Evolutionary conservation across 495 filamentous ascomycete species (phyloP).

Genomic region (Xylaria telfairii): DNA sequence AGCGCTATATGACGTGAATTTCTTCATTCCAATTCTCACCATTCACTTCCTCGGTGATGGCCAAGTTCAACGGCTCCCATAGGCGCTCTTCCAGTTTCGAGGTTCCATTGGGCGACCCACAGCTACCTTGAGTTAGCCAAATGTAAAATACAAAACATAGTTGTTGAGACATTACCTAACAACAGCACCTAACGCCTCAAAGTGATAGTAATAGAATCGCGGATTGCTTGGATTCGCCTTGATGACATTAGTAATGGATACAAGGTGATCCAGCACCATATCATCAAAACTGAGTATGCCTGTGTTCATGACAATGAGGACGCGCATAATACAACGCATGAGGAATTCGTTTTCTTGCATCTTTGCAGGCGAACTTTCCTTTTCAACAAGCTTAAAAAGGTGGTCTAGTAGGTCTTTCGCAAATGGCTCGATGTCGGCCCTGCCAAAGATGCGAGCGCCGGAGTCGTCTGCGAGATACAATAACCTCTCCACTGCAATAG

Average conservation of each 20-base stretch:
- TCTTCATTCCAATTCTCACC: slow-evolving; percentile 53
- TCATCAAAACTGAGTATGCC: slow-evolving; percentile 72
- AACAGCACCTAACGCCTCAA: slow-evolving; percentile 94
- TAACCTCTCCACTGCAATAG: slow-evolving; percentile 89
- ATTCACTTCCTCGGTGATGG: slow-evolving; percentile 80
- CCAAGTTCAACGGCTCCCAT: slow-evolving; percentile 74
- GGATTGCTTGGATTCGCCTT: slow-evolving; percentile 95
- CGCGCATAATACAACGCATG: slow-evolving; percentile 97
- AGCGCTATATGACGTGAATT: slow-evolving; percentile 21
- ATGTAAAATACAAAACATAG: neutral
- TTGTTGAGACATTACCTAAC: slow-evolving; percentile 62
- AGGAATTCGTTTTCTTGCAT: slow-evolving; percentile 98
- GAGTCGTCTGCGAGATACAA: slow-evolving; percentile 78
- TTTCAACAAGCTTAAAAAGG: slow-evolving; percentile 88
- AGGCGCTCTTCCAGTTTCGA: slow-evolving; percentile 75
- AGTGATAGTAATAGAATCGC: slow-evolving; percentile 97
- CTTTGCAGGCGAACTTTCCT: slow-evolving; percentile 81
- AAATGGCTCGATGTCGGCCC: slow-evolving; percentile 73
- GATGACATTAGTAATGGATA: slow-evolving; percentile 87
- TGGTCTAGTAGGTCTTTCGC: slow-evolving; percentile 87
- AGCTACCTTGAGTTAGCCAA: slow-evolving; percentile 59
- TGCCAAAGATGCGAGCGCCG: slow-evolving; percentile 75
- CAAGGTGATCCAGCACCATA: slow-evolving; percentile 74
- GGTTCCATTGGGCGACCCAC: slow-evolving; percentile 62
- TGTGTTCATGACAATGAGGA: slow-evolving; percentile 89